phyloP scores from a whole-genome alignment of 805 yeast genomes.

The Kuraishia borneana region DNA sequence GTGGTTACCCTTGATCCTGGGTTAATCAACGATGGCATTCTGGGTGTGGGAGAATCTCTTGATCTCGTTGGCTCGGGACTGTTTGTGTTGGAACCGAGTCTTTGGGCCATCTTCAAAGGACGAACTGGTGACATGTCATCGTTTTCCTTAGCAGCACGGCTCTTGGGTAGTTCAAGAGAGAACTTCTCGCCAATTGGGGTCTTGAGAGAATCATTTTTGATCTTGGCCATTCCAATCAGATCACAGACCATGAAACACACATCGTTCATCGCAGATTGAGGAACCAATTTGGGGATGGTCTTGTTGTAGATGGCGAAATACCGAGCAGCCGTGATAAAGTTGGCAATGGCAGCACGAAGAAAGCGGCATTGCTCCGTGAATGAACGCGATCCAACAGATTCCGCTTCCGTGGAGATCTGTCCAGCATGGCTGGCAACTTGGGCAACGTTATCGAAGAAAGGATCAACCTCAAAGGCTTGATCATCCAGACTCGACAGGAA shows the following conservation, averaged over 20 bases:
- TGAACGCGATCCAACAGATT: constrained; percentile 8
- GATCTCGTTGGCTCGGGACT: not conserved
- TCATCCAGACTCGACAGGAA: constrained; percentile 20
- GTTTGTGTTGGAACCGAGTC: constrained; percentile 8
- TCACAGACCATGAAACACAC: constrained; percentile 57
- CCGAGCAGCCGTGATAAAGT: constrained; percentile 66
- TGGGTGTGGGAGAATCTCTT: not conserved
- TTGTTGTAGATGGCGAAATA: constrained; percentile 54
- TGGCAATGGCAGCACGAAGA: constrained; percentile 60
- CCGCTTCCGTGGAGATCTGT: constrained; percentile 15
- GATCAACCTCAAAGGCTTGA: constrained; percentile 19
- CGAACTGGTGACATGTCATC: constrained; percentile 37
- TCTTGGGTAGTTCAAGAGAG: not conserved
- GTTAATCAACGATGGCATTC: not conserved
- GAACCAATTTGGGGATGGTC: constrained; percentile 57
- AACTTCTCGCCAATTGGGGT: constrained; percentile 1
- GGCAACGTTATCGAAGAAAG: constrained; percentile 41
- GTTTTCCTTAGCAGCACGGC: constrained; percentile 2
- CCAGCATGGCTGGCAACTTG: constrained; percentile 11
- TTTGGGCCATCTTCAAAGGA: constrained; percentile 60
- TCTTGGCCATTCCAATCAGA: constrained; percentile 41
- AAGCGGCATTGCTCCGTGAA: constrained; percentile 27
- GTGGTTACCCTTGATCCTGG: not conserved
- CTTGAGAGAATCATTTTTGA: constrained; percentile 8
- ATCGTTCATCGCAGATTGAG: constrained; percentile 71